These are phyloP conservation scores for Flaveria linearis DNA, from an alignment of 129 eudicot species.

Conservation along the genomic window DNA sequence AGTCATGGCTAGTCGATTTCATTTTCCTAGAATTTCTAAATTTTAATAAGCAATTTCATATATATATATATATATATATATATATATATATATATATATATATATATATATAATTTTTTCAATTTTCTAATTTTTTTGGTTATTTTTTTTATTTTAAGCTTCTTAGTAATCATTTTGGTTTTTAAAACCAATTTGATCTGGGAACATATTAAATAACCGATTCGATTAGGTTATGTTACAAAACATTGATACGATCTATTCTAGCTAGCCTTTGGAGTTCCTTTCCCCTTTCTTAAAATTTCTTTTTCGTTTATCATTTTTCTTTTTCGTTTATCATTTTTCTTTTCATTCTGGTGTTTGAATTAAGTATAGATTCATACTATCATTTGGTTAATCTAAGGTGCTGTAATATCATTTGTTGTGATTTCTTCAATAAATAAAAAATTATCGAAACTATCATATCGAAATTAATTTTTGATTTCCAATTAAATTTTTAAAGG, in stretches of 20 bases:
- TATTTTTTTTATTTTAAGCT: background rate
- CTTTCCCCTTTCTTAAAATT: background rate
- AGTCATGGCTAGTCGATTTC: background rate
- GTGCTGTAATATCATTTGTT: conserved; percentile 1
- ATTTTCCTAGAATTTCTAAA: background rate
- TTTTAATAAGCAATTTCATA: background rate
- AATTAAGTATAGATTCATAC: conserved; percentile 16
- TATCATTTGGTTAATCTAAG: background rate
- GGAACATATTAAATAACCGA: no score
- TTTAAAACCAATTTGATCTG: no score
- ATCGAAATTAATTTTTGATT: background rate
- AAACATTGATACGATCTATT: background rate
- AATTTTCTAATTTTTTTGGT: background rate
- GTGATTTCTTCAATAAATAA: background rate
- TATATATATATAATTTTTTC: background rate
- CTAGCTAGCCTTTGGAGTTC: background rate
- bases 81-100: background rate
- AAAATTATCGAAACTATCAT: background rate
- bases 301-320: background rate
- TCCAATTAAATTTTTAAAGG: background rate
- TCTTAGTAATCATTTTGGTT: background rate
- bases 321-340: background rate
- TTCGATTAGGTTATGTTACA: no score
- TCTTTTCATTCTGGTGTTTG: background rate
- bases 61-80: background rate